Base-by-base conservation (phyloP, 2,329 filamentous ascomycete species). In the Monosporascus sp. region DNA sequence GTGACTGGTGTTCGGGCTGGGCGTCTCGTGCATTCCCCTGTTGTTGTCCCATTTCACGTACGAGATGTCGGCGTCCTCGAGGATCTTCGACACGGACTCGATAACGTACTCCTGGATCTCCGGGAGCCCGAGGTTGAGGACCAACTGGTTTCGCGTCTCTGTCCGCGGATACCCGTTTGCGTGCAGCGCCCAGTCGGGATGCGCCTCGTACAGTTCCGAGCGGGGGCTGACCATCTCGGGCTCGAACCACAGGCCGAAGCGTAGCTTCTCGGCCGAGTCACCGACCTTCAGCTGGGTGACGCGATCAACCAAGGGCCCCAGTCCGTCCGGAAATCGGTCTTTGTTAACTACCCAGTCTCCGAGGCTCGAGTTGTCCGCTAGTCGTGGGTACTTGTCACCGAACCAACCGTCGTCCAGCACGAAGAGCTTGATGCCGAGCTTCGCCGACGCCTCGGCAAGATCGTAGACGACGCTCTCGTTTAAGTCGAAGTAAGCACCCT, bases 1-100 rank as follows among this genome's bases (percentile, higher is more conserved):
- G 63, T 87, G 82, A 58, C 78, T 70, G 7, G 74, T 77, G 1
- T 75, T 72, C 0, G 83, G 81, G 0, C 72, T 74, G 0, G 81
- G 69, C 46, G 75, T 75, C 65, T 87, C 83, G 61, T 86, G 81
- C 45, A 86, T 82, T 1, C 77, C 83, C 5, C 84, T 73, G 67
- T 87, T 87, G 66, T 86, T 84, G 58, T 87, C 84, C 84, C 84
- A 87, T 59, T 87, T 87, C 55, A 87, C 76, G 55, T 87, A 87
- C 9, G 70, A 68, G 47, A 87, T 78, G 24, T 78, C 70, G 0
- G 77, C 75, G 1, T 71, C 77, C 45, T 78, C 71, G 19, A 87
- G 74, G 7, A 87, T 73, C 3, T 72, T 68, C 2, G 81, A 75
- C 3, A 87, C 71, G 0, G 76, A 73, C 0, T 72, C 65, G 58